Evolutionary conservation across 805 yeast species (phyloP).

Genomic region (Myxozyma neotropica): DNA sequence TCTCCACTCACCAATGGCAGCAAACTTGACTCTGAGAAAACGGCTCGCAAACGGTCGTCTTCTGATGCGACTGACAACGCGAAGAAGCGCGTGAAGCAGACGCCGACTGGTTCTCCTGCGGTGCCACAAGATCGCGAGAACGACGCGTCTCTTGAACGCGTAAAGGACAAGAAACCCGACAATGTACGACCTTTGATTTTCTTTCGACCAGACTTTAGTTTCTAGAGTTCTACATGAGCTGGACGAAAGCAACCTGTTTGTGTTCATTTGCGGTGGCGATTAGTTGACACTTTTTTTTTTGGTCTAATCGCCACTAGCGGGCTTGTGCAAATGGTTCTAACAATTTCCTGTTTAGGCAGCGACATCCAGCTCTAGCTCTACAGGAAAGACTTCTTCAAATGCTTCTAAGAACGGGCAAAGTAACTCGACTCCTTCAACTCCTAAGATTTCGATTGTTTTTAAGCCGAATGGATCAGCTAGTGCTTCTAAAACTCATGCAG

Average conservation of each 20-base stretch:
- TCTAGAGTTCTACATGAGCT: neutral
- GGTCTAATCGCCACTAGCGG: neutral
- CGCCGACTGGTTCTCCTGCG: neutral
- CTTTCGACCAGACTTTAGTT: neutral
- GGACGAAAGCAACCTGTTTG: no score
- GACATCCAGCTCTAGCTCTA: neutral
- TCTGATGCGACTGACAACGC: neutral
- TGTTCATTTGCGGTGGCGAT: neutral
- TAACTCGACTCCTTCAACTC: neutral
- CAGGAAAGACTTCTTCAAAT: neutral
- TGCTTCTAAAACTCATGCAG: neutral
- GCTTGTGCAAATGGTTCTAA: no score
- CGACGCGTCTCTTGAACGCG: constrained; percentile 14
- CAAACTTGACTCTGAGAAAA: neutral
- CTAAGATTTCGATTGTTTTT: constrained; percentile 15
- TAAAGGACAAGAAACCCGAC: neutral
- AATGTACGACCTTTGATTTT: neutral
- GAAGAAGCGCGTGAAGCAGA: constrained; percentile 7
- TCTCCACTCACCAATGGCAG: neutral
- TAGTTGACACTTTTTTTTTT: neutral
- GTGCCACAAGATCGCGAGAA: constrained; percentile 1
- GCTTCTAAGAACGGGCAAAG: neutral
- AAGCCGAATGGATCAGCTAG: constrained; percentile 5
- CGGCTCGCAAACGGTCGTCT: neutral
- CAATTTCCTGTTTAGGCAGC: neutral